Conservation (phyloP, 1,284 basidiomycete species). For the Pascua guehoae region DNA sequence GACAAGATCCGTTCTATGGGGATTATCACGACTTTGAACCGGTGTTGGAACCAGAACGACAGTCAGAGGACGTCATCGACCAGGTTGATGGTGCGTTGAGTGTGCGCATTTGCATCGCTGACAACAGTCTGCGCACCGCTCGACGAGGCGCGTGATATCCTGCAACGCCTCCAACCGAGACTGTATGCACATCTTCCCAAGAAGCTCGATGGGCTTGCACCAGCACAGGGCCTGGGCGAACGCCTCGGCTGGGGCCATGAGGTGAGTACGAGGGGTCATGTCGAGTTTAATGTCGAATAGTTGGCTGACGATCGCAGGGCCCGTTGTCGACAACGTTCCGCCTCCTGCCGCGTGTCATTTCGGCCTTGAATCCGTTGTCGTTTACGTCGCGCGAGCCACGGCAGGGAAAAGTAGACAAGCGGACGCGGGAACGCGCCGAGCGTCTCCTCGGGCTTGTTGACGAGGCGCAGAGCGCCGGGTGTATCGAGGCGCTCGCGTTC, state of each 20-base stretch:
- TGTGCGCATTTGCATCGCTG: not conserved
- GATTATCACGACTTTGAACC: not conserved
- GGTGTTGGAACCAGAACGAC: not conserved
- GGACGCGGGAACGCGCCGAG: constrained; percentile 53
- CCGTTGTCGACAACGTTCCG: constrained; percentile 38
- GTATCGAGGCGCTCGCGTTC: constrained; percentile 67
- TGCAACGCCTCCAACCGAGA: constrained; percentile 26
- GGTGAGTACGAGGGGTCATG: constrained; percentile 11
- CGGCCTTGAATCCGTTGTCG: constrained; percentile 34
- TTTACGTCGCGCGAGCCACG: constrained; percentile 10
- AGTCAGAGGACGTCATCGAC: not conserved
- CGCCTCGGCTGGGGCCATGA: constrained; percentile 38
- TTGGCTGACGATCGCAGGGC: constrained; percentile 20
- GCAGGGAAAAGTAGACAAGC: constrained; percentile 8
- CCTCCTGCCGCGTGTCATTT: constrained; percentile 30
- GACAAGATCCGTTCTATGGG: not conserved
- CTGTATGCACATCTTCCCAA: constrained; percentile 26
- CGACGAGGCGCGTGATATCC: constrained; percentile 26
- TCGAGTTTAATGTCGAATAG: not conserved
- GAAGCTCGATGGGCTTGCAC: constrained; percentile 20
- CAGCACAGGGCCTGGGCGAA: constrained; percentile 29
- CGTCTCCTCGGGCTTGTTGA: constrained; percentile 71
- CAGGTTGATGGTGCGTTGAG: not conserved
- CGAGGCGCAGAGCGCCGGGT: constrained; percentile 72
- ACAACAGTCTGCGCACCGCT: constrained; percentile 27